Conservation (phyloP, 2,329 filamentous ascomycete genomes). For the Beauveria varroae region DNA sequence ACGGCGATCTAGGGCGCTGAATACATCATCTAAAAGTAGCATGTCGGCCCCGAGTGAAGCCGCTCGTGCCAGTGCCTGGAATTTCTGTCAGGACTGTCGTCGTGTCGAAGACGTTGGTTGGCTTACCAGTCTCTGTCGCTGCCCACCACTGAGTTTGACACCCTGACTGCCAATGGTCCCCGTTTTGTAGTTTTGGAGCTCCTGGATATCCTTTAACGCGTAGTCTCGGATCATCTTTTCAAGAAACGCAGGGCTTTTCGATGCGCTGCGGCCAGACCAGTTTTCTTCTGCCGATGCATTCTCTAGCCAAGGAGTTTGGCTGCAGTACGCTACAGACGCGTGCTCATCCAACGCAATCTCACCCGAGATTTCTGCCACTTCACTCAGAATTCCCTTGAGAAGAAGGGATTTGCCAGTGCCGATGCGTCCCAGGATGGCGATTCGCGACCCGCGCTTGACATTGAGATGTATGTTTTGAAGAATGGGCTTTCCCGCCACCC, state of each 20-base stretch:
- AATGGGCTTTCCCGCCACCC: no score
- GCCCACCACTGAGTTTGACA: constrained; percentile 2
- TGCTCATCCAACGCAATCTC: no score
- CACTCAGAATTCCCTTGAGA: no score
- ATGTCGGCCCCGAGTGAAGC: background rate
- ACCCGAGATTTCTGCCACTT: no score
- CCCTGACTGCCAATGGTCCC: background rate
- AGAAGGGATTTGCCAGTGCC: no score
- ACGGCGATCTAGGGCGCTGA: background rate
- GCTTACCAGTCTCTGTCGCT: constrained; percentile 3
- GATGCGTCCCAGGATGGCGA: no score
- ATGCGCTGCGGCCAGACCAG: background rate
- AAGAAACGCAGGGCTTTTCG: background rate
- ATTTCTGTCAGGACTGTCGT: background rate
- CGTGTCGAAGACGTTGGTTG: no score
- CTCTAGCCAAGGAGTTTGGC: no score
- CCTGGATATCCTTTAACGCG: background rate
- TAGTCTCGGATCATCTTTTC: background rate
- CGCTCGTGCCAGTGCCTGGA: background rate
- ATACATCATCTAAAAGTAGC: background rate
- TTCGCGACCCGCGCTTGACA: no score
- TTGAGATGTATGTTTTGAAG: no score
- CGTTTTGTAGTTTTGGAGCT: background rate
- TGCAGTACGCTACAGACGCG: no score
- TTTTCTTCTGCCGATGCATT: background rate